These are phyloP conservation scores for Scytalidium lignicola DNA, from an alignment of 2,329 filamentous ascomycete genomes.

Conservation along the genomic window DNA sequence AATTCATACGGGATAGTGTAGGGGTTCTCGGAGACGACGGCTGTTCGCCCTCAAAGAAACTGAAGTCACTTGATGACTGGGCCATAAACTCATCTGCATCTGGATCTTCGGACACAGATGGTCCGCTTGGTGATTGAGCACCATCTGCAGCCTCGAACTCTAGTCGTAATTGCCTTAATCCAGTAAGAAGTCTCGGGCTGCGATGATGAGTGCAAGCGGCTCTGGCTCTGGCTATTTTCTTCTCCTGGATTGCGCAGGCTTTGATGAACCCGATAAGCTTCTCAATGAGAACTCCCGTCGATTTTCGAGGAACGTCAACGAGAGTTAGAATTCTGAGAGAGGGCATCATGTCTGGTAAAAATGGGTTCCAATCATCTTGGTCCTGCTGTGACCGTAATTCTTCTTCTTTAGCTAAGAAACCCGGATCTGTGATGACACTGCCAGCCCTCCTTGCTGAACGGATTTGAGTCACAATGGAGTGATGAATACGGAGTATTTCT, in stretches of 20 bases:
- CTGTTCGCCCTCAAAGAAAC: slow-evolving; percentile 17
- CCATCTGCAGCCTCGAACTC: slow-evolving; percentile 38
- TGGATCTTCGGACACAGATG: slow-evolving; percentile 18
- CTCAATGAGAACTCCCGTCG: slow-evolving; percentile 44
- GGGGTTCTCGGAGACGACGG: not conserved
- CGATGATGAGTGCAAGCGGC: slow-evolving; percentile 21
- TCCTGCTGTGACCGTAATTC: not conserved
- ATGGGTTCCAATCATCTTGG: slow-evolving; percentile 19
- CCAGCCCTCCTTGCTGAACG: slow-evolving; percentile 28
- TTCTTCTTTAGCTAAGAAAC: slow-evolving; percentile 40
- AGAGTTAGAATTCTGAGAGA: slow-evolving; percentile 48
- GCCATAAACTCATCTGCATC: slow-evolving; percentile 20
- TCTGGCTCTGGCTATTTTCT: slow-evolving; percentile 31
- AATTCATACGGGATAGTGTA: not conserved
- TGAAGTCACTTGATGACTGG: slow-evolving; percentile 18
- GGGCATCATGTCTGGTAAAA: slow-evolving; percentile 52
- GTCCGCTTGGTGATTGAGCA: not conserved
- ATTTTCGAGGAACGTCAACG: slow-evolving; percentile 49
- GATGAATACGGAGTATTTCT: slow-evolving; percentile 49
- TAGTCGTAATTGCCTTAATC: slow-evolving; percentile 48
- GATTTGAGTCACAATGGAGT: slow-evolving; percentile 53
- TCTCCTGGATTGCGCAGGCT: slow-evolving; percentile 44
- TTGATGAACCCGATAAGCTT: slow-evolving; percentile 43
- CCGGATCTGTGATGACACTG: slow-evolving; percentile 7
- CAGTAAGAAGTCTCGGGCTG: slow-evolving; percentile 39